Evolutionary conservation across 208 protist species (phyloP), one percentile per base, ranked within the genome.

Genomic region (Crithidia sp.): DNA sequence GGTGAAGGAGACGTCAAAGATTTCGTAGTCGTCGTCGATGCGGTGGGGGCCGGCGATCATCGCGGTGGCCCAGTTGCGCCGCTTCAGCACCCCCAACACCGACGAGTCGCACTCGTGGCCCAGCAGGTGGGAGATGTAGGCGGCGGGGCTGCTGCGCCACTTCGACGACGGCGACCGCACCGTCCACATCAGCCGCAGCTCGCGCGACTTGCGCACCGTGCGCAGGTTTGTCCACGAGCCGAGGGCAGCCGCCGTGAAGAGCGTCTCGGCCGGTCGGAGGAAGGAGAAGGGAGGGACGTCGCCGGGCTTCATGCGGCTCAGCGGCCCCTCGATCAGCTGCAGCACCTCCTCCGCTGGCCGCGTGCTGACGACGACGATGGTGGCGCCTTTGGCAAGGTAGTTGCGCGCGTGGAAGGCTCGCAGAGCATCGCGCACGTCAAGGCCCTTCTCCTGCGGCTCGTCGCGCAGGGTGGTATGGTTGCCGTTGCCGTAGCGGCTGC

Each of bases 101-200:
- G 90, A 96, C n/a, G 85, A 89, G 62, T 93, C 71, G 49, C 93
- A 94, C 86, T 99, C 97, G 67, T 99, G 97, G 1, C 97, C 97
- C 52, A 99, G 70, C 17, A 98, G 72, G 80, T 98, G 93, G 7
- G 86, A 84, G 6, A 95, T 76, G 67, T 98, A 98, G 14, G 77
- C 56, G 17, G 68, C 59, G 4, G 96, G 93, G 66, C 86, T 88
- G 4, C 82, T 66, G 17, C 77, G 64, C 86, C 92, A 95, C 61
- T 60, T 59, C 53, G 79, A 69, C 9, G 71, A 43, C 36, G 75
- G 59, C 3, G 67, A 82, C 8, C 81, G 82, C 36, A 95, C 69
- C 7, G 78, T 77, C 78, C 93, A 98, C 50, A 76, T 59, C 40
- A 97, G 12, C 44, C 55, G 61, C 13, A 98, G 17, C 44, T 59